Evolutionary conservation across 305 asterid species (phyloP).

Genomic region (Rubia occidens): DNA sequence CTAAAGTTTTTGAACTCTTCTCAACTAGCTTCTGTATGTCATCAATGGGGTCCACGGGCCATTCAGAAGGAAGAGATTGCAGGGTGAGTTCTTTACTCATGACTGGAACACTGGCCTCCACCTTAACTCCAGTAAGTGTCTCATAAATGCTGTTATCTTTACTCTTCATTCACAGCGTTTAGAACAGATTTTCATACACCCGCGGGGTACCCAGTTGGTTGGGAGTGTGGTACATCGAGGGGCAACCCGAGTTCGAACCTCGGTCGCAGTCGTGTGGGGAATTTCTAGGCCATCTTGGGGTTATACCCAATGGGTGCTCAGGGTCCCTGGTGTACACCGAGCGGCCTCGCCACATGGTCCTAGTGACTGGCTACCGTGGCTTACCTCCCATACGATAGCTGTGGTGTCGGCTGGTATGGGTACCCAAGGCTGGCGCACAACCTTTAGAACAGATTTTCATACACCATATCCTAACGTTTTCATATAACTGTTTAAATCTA

Average conservation of each 20-base stretch:
- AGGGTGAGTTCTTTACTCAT: conserved; percentile 58
- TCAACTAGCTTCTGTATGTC: conserved; percentile 54
- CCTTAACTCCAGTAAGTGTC: conserved; percentile 85
- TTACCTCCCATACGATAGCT: too few species aligned
- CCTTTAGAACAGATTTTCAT: neutral
- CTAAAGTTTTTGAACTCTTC: conserved; percentile 58
- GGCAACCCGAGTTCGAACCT: too few species aligned
- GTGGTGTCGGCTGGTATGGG: too few species aligned
- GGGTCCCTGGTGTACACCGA: too few species aligned
- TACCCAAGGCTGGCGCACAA: too few species aligned
- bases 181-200: neutral
- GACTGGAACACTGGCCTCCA: conserved; percentile 65
- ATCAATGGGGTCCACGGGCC: conserved; percentile 61
- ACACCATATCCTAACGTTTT: neutral
- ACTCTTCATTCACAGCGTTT: neutral
- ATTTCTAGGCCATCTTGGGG: too few species aligned
- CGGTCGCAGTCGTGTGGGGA: too few species aligned
- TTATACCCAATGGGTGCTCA: too few species aligned
- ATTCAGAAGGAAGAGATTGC: conserved; percentile 76
- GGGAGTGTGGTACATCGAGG: too few species aligned
- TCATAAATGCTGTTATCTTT: conserved; percentile 36
- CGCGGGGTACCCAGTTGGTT: too few species aligned
- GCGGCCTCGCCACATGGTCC: too few species aligned
- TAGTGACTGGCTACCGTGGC: too few species aligned
- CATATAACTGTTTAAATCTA: neutral